A percentile compares a stretch with the other conserved stretches of the same genome.
Conservation (phyloP, 2,329 filamentous ascomycete species). For the Lithohypha guttulata region DNA sequence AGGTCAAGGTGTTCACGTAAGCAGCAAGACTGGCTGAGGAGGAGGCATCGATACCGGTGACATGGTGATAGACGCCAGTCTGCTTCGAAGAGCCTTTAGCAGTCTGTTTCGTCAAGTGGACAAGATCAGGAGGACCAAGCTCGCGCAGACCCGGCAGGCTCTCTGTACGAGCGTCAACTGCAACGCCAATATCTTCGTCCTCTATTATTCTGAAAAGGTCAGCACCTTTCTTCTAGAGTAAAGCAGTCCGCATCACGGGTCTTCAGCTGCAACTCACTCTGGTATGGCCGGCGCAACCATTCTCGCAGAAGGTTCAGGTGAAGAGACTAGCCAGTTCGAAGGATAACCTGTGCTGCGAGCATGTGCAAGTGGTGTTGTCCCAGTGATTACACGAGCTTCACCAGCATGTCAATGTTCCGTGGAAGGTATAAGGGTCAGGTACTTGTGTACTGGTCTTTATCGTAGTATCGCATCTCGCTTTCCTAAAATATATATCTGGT, state of each 20-base stretch:
- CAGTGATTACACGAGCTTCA: too few species aligned
- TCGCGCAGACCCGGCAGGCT: slow-evolving; percentile 76
- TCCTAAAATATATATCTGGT: too few species aligned
- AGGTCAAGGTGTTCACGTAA: slow-evolving; percentile 96
- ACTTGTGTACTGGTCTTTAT: too few species aligned
- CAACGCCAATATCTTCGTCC: slow-evolving; percentile 72
- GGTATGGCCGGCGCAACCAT: slow-evolving; percentile 68
- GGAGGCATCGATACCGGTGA: slow-evolving; percentile 91
- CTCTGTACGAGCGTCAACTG: slow-evolving; percentile 86
- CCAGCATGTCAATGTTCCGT: too few species aligned
- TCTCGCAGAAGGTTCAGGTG: too few species aligned
- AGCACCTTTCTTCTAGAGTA: slow-evolving; percentile 11
- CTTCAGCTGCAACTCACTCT: slow-evolving; percentile 46
- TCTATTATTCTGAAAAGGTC: slow-evolving; percentile 64
- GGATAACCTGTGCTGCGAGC: too few species aligned
- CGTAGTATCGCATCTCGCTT: too few species aligned
- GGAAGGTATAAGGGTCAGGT: too few species aligned
- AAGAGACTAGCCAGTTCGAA: too few species aligned
- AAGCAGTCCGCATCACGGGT: background rate
- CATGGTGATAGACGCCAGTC: slow-evolving; percentile 94
- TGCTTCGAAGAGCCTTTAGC: slow-evolving; percentile 38
- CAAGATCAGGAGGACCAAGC: slow-evolving; percentile 87
- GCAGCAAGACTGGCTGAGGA: slow-evolving; percentile 93
- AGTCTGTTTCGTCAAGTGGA: slow-evolving; percentile 78
- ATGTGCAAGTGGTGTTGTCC: too few species aligned